phyloP scores from a whole-genome alignment of 306 rosid species.

The Dalbergia oliveri region DNA sequence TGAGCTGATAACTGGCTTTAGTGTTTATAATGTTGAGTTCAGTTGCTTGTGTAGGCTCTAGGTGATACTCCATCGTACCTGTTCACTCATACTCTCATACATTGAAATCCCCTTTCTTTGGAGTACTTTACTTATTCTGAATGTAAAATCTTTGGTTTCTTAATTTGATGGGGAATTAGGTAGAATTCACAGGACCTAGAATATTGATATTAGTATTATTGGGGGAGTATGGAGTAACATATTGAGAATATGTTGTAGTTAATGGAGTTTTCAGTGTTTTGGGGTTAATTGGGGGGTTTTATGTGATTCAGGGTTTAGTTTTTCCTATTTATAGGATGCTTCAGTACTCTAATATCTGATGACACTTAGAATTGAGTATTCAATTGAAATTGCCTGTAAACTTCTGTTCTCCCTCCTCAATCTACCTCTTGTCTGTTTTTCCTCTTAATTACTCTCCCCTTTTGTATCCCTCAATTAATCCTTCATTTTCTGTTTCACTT shows the following conservation, averaged over 20 bases:
- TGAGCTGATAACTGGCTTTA: constrained; percentile 20
- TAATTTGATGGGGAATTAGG: background rate
- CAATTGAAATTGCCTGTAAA: constrained; percentile 13
- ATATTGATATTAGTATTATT: constrained; percentile 13
- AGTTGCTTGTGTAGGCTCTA: constrained; percentile 14
- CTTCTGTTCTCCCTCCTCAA: background rate
- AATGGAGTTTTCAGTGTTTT: background rate
- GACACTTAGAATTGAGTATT: background rate
- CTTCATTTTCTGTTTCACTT: constrained; percentile 16
- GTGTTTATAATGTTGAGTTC: background rate
- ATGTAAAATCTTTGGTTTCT: background rate
- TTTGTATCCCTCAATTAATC: background rate
- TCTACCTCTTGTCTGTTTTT: too few species aligned
- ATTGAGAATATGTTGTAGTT: constrained; percentile 15
- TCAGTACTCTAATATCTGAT: background rate
- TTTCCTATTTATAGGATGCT: constrained; percentile 14
- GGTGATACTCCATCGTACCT: constrained; percentile 18
- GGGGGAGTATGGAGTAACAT: constrained; percentile 8
- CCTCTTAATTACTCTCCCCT: background rate
- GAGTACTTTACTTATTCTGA: background rate
- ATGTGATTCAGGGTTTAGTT: constrained; percentile 7
- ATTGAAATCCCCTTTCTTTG: background rate
- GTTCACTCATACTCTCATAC: constrained; percentile 22
- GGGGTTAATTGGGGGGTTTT: background rate
- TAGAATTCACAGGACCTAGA: background rate